Base-by-base conservation (phyloP, 805 yeast species). In the Metschnikowia shivogae region DNA sequence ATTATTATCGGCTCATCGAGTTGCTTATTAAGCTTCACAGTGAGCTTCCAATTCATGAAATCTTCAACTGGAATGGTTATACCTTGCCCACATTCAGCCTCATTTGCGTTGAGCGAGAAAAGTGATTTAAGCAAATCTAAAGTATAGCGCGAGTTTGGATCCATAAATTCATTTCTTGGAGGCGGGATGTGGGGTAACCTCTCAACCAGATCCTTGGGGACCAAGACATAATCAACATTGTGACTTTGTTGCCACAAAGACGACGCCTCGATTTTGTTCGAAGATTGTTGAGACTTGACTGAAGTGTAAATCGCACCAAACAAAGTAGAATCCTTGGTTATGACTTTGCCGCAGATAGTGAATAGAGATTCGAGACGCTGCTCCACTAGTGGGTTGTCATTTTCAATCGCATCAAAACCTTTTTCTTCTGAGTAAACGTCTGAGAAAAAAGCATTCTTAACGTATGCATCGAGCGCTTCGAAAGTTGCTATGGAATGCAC, bases 1-100 rank as follows among this genome's bases (percentile, higher is more conserved):
- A 92, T 92, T 13, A 89, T 74, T 43, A 90, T 67, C 0, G 96
- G 93, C 51, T 92, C 97, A 55, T 90, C 97, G 35, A 92, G 64
- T 63, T 90, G 97, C 39, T 95, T 71, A 45, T 86, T 84, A 43
- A 93, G 68, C 61, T 90, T 92, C 0, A 95, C 95, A 6, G 95
- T 83, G 14, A 92, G 62, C 57, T 89, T 89, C 64, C 88, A 80
- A 59, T 87, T 89, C 54, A 82, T 67, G 57, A 89, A 90, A 12
- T 45, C 50, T 17, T 60, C 58, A 8, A 52, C 51, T 5, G 56
- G 47, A 12, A 62, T 19, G 10, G 34, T 38, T 4, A 9, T 10
- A 60, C 35, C 1, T 6, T 55, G 60, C 1, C 65, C 56, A 8
- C 27, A 27, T 13, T 37, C 36, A n/a, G 22, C 34, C 9, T 42